Evolutionary conservation across 164 flowering plant genomes (phyloP), one percentile per base, ranked within the genome.

Genomic region (Chimonanthus praecox): DNA sequence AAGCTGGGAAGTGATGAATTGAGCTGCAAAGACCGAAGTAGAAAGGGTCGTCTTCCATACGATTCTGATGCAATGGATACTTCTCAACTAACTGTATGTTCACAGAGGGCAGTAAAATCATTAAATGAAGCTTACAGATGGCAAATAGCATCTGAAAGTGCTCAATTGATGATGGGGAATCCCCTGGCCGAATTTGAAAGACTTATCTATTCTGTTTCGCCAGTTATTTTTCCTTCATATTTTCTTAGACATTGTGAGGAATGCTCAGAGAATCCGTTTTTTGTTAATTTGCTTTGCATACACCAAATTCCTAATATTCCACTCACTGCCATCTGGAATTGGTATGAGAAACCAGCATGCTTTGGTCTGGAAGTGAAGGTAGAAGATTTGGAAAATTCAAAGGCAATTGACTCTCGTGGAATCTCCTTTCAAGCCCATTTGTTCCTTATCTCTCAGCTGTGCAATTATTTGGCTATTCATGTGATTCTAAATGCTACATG

Each of bases 381-480:
- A 16, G 82, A 83, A 67, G 89, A 84, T 71, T 76, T n/a, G 70
- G 77, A 49, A 65, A 80, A 74, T 64, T 45, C 75, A 47, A 82
- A 74, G 73, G 77, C 83, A 78, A 50, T 76, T 71, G 85, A 85
- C n/a, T 64, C 67, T 69, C 81, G 78, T 74, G 68, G 63, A 13
- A 73, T 70, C 54, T 71, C 66, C 7, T 87, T 82, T 71, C 77
- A 80, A 73, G 90, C 91, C 16, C 85, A 92, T 79, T 88, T 86
- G 91, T 85, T 63, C 97, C 97, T 21, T 85, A 47, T 72, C 78
- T 92, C 73, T 92, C 97, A 64, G 97, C 92, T 47, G 79, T 92
- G 79, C 97, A 92, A 80, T 84, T 92, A 54, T 92, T 92, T 79
- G 79, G 83, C 46, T 73, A 72, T 47, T 51, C 54, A 71, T 49